Percentiles rank a stretch among this genome's conserved stretches.
These are phyloP conservation scores for Pseudogymnoascus sp. DNA, from an alignment of 2,329 filamentous ascomycete species.

Conservation along the genomic window DNA sequence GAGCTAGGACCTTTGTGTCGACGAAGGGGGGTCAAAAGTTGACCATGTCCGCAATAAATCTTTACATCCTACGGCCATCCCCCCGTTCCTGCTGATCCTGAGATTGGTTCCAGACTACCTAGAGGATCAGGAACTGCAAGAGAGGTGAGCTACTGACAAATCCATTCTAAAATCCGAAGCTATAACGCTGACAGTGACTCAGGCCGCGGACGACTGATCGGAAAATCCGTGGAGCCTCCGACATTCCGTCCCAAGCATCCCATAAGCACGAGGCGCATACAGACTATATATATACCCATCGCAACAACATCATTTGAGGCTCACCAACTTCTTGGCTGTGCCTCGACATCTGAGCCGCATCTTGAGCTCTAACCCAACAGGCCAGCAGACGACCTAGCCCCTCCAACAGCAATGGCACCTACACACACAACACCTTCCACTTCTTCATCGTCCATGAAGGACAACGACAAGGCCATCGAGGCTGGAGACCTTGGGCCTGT, in stretches of 20 bases:
- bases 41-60: background rate
- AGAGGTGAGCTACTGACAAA: conserved; percentile 5
- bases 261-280: background rate
- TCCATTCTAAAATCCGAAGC: background rate
- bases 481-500: background rate
- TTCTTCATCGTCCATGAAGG: background rate
- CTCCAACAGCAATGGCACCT: background rate
- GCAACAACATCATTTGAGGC: background rate
- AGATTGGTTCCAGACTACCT: background rate
- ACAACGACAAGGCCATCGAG: background rate
- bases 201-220: background rate
- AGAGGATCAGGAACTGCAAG: background rate
- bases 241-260: background rate
- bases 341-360: background rate
- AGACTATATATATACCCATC: background rate
- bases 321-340: background rate
- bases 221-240: background rate
- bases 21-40: background rate
- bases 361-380: background rate
- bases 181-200: background rate
- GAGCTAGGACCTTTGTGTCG: conserved; percentile 1
- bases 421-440: background rate
- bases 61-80: background rate
- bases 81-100: background rate
- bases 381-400: background rate